Evolutionary conservation across 2,329 filamentous ascomycete genomes (phyloP).

Genomic region (Neocucurbitaria cava): DNA sequence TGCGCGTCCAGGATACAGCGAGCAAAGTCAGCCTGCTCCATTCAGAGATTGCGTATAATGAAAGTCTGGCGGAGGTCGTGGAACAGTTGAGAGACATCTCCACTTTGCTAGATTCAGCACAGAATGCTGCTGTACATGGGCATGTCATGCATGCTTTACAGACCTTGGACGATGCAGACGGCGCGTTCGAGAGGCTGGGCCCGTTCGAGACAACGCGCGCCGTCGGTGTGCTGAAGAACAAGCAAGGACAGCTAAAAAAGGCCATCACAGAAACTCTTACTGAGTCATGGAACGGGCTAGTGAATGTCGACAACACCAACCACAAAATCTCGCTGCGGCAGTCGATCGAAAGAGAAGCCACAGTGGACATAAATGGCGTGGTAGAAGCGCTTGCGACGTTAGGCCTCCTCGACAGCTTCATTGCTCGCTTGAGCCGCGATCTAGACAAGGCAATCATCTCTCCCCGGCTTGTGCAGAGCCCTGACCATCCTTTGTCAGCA

Average conservation of each 20-base stretch:
- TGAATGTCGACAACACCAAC: slow-evolving; percentile 66
- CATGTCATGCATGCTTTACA: slow-evolving; percentile 58
- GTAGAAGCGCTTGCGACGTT: slow-evolving; percentile 47
- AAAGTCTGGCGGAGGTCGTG: slow-evolving; percentile 58
- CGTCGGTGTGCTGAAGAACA: slow-evolving; percentile 69
- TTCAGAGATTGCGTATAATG: slow-evolving; percentile 66
- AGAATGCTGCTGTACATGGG: slow-evolving; percentile 53
- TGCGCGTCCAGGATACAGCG: slow-evolving; percentile 67
- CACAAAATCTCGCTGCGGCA: slow-evolving; percentile 65
- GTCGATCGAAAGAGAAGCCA: slow-evolving; percentile 48
- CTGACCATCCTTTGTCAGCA: slow-evolving; percentile 44
- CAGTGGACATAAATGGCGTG: slow-evolving; percentile 42
- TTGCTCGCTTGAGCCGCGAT: slow-evolving; percentile 67
- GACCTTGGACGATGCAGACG: slow-evolving; percentile 57
- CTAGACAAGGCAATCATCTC: slow-evolving; percentile 67
- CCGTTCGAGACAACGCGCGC: slow-evolving; percentile 68
- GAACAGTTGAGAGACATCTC: slow-evolving; percentile 61
- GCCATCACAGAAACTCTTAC: slow-evolving; percentile 71
- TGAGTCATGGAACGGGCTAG: slow-evolving; percentile 72
- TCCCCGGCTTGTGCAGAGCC: slow-evolving; percentile 59
- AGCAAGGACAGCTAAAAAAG: slow-evolving; percentile 70
- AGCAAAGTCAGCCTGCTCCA: slow-evolving; percentile 63
- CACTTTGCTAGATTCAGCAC: slow-evolving; percentile 55
- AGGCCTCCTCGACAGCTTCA: slow-evolving; percentile 56
- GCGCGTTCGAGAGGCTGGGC: slow-evolving; percentile 65